phyloP scores from a whole-genome alignment of 495 filamentous ascomycete species.

The Penicillium alfredii region DNA sequence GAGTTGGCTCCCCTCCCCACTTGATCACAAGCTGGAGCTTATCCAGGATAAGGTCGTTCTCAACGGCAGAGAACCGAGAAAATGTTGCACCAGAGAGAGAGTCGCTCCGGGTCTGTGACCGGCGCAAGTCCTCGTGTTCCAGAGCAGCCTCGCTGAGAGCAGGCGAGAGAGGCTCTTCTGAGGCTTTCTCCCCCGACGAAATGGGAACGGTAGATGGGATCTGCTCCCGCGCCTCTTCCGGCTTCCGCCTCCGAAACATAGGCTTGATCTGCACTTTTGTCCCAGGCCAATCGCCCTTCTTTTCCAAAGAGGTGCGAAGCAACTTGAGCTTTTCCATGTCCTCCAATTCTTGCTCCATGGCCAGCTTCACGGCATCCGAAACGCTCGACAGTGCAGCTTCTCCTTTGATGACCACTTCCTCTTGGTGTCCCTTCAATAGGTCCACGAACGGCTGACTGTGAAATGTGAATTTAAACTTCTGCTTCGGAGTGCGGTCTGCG shows the following conservation, averaged over 20 bases:
- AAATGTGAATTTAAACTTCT: constrained; percentile 99
- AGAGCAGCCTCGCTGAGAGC: constrained; percentile 9
- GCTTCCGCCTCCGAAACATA: constrained; percentile 82
- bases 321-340: constrained; percentile 80
- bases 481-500: constrained; percentile 94
- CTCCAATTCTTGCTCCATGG: constrained; percentile 70
- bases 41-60: constrained; percentile 83
- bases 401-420: constrained; percentile 91
- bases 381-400: constrained; percentile 88
- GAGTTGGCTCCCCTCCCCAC: constrained; percentile 97
- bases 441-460: constrained; percentile 95
- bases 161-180: constrained; percentile 22
- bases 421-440: constrained; percentile 85
- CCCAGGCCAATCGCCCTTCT: constrained; percentile 87
- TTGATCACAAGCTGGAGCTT: constrained; percentile 98
- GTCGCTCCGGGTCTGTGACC: constrained; percentile 60
- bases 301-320: constrained; percentile 76
- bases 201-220: constrained; percentile 5
- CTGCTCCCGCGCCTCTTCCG: constrained; percentile 44
- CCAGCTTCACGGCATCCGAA: constrained; percentile 71
- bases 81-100: constrained; percentile 81
- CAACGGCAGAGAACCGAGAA: constrained; percentile 81
- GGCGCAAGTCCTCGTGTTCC: constrained; percentile 24
- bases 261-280: constrained; percentile 99
- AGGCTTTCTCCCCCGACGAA: constrained; percentile 5